Conservation (phyloP, 805 yeast species). For the Kuraishia hungarica region DNA sequence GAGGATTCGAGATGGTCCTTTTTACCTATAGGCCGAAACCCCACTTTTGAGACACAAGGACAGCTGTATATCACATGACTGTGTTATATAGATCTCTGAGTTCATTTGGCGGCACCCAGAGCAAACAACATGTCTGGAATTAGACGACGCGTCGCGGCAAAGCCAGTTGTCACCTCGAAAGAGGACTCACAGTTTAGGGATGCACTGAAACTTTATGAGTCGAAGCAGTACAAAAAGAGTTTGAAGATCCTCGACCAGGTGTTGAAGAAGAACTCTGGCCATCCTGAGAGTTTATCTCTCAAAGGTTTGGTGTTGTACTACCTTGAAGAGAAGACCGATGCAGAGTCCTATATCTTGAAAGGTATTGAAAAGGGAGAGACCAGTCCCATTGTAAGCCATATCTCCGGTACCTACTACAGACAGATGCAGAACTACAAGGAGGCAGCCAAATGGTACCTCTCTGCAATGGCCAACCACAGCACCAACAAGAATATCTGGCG, state of each 20-base stretch:
- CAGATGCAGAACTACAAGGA: conserved; percentile 59
- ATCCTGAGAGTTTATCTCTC: conserved; percentile 75
- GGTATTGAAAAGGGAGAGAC: conserved; percentile 52
- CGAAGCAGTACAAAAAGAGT: conserved; percentile 81
- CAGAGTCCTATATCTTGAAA: conserved; percentile 47
- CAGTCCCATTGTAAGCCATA: conserved; percentile 73
- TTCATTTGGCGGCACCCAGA: background rate
- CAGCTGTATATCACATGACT: background rate
- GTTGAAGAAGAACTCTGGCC: conserved; percentile 65
- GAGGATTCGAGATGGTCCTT: background rate
- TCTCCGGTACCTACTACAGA: conserved; percentile 78
- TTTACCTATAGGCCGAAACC: background rate
- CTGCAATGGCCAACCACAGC: conserved; percentile 71
- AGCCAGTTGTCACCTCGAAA: conserved; percentile 23
- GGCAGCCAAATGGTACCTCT: conserved; percentile 71
- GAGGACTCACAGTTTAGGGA: conserved; percentile 73
- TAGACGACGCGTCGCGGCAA: background rate
- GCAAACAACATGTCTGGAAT: background rate
- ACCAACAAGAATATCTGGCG: conserved; percentile 71
- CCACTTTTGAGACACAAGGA: background rate
- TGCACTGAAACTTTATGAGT: conserved; percentile 77
- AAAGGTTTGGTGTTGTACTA: conserved; percentile 67
- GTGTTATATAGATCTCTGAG: background rate
- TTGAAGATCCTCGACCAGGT: conserved; percentile 66
- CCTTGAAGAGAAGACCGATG: conserved; percentile 53